Conservation (phyloP, 2,329 filamentous ascomycete genomes). For the Monilinia fructicola region DNA sequence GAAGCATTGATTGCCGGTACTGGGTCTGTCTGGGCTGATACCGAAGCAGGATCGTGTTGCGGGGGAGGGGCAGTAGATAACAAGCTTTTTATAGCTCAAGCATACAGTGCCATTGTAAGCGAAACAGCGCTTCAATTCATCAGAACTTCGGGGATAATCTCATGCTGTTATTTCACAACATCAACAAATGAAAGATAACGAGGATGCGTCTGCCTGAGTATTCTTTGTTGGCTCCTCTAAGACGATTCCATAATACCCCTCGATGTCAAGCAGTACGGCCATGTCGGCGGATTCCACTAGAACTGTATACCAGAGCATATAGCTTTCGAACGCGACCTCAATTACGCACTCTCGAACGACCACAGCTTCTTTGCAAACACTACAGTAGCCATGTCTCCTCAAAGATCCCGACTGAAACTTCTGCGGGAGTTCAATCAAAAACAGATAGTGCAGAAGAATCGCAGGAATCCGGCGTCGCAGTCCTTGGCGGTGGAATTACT, state of each 20-base stretch:
- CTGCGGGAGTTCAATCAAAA: not conserved
- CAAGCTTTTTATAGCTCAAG: not conserved
- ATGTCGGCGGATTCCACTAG: not conserved
- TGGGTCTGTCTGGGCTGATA: not conserved
- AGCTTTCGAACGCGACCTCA: slow-evolving; percentile 12
- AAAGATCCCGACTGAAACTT: not conserved
- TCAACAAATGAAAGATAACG: slow-evolving; percentile 31
- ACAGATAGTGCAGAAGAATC: not conserved
- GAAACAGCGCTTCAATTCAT: not conserved
- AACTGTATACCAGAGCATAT: slow-evolving; percentile 13
- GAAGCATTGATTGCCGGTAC: too few relatives aligned
- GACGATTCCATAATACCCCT: slow-evolving; percentile 33
- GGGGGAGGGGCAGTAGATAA: slow-evolving; percentile 15
- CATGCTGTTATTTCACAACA: slow-evolving; percentile 6
- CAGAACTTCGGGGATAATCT: not conserved
- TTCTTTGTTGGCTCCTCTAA: slow-evolving; percentile 34
- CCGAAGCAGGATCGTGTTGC: not conserved
- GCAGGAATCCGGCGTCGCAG: slow-evolving; percentile 50
- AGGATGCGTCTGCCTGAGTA: slow-evolving; percentile 34
- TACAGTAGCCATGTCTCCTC: not conserved
- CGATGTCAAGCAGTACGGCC: slow-evolving; percentile 27
- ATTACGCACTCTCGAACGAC: slow-evolving; percentile 5
- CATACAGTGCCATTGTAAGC: not conserved
- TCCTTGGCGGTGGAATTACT: slow-evolving; percentile 80
- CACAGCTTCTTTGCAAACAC: slow-evolving; percentile 5